phyloP scores from a whole-genome alignment of 495 filamentous ascomycete genomes.

The Xeromyces bisporus region DNA sequence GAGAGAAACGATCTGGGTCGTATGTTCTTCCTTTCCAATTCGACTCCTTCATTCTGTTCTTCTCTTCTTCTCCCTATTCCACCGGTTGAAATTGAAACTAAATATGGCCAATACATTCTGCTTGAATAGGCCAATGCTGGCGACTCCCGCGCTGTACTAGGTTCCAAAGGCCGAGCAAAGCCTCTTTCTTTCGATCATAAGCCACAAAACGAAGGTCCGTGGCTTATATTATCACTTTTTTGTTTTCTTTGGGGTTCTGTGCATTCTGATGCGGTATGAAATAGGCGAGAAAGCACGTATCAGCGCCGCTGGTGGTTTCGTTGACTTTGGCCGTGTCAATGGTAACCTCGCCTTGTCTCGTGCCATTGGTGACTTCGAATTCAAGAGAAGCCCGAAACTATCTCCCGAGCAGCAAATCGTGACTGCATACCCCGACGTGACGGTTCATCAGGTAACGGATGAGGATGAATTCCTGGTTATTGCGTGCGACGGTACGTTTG shows the following conservation, averaged over 20 bases:
- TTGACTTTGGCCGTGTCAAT: slow-evolving; percentile 96
- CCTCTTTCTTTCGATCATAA: slow-evolving; percentile 97
- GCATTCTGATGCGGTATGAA: slow-evolving; percentile 7
- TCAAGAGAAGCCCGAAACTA: slow-evolving; percentile 96
- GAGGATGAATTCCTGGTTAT: slow-evolving; percentile 96
- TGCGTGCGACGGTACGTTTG: slow-evolving; percentile 75
- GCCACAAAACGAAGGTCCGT: slow-evolving; percentile 86
- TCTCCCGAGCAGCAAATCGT: slow-evolving; percentile 96
- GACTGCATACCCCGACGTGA: slow-evolving; percentile 88
- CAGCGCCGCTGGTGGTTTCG: slow-evolving; percentile 87
- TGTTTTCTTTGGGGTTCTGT: slow-evolving; percentile 4
- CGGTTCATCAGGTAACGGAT: slow-evolving; percentile 69
- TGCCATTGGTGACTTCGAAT: slow-evolving; percentile 97
- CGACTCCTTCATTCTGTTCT: background rate
- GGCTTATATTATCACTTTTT: background rate
- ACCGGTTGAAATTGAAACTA: background rate
- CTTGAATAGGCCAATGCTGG: slow-evolving; percentile 75
- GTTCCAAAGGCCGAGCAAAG: slow-evolving; percentile 91
- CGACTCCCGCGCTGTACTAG: slow-evolving; percentile 84
- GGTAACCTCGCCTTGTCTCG: slow-evolving; percentile 95
- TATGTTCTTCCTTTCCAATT: slow-evolving; percentile 31
- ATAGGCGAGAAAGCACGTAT: slow-evolving; percentile 92
- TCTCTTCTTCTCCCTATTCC: background rate
- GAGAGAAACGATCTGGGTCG: slow-evolving; percentile 84
- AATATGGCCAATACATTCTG: slow-evolving; percentile 8